Base-by-base conservation (phyloP, 2,329 filamentous ascomycete genomes). In the Fusarium tupiense region DNA sequence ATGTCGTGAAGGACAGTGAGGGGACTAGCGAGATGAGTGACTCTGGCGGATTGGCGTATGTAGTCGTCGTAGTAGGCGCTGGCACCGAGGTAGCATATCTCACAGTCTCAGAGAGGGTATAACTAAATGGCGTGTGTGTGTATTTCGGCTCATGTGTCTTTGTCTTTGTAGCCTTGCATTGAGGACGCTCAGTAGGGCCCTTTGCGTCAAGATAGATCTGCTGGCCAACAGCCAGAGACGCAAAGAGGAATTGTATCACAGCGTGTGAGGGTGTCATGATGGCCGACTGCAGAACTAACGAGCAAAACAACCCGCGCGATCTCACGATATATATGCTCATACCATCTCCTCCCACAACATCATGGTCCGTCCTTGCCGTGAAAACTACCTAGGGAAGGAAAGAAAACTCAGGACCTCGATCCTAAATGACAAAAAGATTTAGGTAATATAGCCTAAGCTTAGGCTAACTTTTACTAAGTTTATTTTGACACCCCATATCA, bases 51-150 rank as follows among this genome's bases (percentile, higher is more conserved):
- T 72, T 64, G 3, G 80, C 81, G 50, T 80, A 82, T 19, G 80
- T 81, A 13, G 75, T 66, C 12, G 81, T 80, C 6, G 79, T 70
- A 8, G 80, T 81, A 8, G 80, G 80, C 6, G 79, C 69, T 8
- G 79, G 76, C 9, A 79, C 72, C 2, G 81, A 77, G 20, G 79
- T 80, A 5, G 81, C 81, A 63, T 80, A 81, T 59, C 81, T 73
- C 50, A 82, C 75, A 13, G 81, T 81, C 8, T 80, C 79, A 2
- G 79, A 78, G n/a, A 80, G 75, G 8, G 79, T 81, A 37, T 78
- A 81, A 29, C 77, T 77, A 46, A 82, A 82, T 1, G 75, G 72
- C 3, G 77, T 78, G 46, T 79, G 76, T 5, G 73, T 72, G 38
- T 81, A 81, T 35, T 70, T 74, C 9, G 80, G 78, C 50, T 81